These are phyloP conservation scores for Chlamydomonas urium DNA, from an alignment of 139 green algal species.

Conservation along the genomic window DNA sequence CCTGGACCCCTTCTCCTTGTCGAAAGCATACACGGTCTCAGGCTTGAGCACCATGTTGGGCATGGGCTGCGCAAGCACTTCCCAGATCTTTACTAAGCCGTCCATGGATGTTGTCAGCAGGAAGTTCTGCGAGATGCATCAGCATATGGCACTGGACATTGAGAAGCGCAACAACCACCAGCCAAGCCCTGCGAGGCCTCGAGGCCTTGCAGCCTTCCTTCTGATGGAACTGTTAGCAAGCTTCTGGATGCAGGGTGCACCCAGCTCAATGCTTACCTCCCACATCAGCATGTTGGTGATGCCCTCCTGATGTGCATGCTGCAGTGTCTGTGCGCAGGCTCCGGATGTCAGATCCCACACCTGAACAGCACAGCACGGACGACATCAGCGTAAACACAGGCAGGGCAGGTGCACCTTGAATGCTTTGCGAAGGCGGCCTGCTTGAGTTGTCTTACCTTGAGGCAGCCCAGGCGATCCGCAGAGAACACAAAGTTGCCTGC, in stretches of 20 bases:
- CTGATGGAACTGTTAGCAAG: neutral
- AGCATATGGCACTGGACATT: neutral
- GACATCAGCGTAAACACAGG: neutral
- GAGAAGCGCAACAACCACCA: neutral
- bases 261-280: slow-evolving; percentile 39
- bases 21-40: slow-evolving; percentile 17
- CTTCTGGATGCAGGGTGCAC: neutral
- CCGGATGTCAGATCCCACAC: slow-evolving; percentile 66
- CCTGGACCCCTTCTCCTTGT: slow-evolving; percentile 19
- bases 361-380: slow-evolving; percentile 25
- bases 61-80: slow-evolving; percentile 17
- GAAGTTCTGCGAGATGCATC: slow-evolving; percentile 11
- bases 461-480: slow-evolving; percentile 58
- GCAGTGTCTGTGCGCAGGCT: neutral
- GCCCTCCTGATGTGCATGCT: slow-evolving; percentile 21
- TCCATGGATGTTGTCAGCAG: slow-evolving; percentile 31
- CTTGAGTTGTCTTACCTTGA: slow-evolving; percentile 48
- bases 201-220: neutral
- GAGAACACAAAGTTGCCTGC: slow-evolving; percentile 59
- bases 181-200: neutral
- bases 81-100: slow-evolving; percentile 37
- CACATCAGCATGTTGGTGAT: slow-evolving; percentile 65
- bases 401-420: neutral
- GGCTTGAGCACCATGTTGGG: slow-evolving; percentile 27
- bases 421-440: neutral